Base-by-base conservation (phyloP, 129 eudicot species). In the Saposhnikovia divaricata region DNA sequence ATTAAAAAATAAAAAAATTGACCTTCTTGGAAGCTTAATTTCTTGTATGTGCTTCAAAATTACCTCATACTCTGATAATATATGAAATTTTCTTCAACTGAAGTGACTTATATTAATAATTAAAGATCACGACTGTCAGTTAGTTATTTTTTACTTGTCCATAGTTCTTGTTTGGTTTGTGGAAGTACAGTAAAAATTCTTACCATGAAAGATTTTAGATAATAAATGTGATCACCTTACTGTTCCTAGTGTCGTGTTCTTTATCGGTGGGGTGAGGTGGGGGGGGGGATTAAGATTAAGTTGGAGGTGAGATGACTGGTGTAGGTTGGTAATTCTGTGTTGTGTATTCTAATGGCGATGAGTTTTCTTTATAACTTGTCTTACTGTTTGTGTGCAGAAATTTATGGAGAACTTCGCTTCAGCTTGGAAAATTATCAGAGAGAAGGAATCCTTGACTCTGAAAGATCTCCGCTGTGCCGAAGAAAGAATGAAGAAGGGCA, bases 341-440 rank as follows among this genome's bases (percentile, higher is more conserved):
- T 4, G 1, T 6, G 21, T 51, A 51, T 4, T 51, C 7, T 51
- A 51, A 51, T 57, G 28, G 12, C 13, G 23, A 6, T 23, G 28
- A 23, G 9, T 23, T 57, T 57, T 7, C 28, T 23, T 23, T 57
- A 23, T 21, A 6, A 23, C n/a, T 21, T 57, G 1, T 57, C 66
- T 21, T 8, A 8, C 66, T 57, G 12, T 57, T 57, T 57, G 28
- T 2, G 13, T 57, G 12, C 66, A 57, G 66, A 0, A 57, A 57
- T 57, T 57, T 21, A 57, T 57, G 28, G 66, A 57, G 66, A 12
- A 57, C 51, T 90, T 87, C 81, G 90, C 76, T 87, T 96, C 88
- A 79, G 92, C 91, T 34, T 96, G 97, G 89, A 83, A 76, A 81
- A 87, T 92, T 45, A 88, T 89, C 59, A 90, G 86, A 48, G 84